These are phyloP conservation scores for Panicum hallii DNA, from an alignment of 202 grass and related monocot genomes.

Conservation along the genomic window DNA sequence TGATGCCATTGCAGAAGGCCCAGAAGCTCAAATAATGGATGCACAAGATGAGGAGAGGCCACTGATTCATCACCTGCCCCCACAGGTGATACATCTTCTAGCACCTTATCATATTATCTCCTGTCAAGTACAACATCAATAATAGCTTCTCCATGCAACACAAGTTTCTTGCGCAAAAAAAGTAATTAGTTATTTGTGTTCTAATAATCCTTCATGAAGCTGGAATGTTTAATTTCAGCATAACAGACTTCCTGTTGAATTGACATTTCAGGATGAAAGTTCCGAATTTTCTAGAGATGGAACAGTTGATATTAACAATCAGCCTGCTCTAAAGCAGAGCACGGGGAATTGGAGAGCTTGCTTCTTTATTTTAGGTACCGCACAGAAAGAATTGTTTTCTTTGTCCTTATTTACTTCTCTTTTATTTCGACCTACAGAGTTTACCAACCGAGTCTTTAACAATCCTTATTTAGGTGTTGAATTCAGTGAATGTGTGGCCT, in stretches of 20 bases:
- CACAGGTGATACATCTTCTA: not conserved
- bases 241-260: not conserved
- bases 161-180: not conserved
- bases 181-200: not conserved
- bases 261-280: not conserved
- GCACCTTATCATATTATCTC: not conserved
- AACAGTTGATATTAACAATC: conserved; percentile 47
- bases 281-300: conserved; percentile 47
- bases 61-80: not conserved
- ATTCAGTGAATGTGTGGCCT: conserved; percentile 28
- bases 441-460: no score
- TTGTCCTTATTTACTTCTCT: not conserved
- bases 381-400: not conserved
- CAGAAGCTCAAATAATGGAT: not conserved
- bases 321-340: conserved; percentile 35
- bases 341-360: conserved; percentile 64
- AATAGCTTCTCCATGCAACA: not conserved
- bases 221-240: not conserved
- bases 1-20: not conserved
- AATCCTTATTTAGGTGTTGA: not conserved
- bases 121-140: not conserved
- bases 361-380: conserved; percentile 47
- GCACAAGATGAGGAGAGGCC: conserved; percentile 35
- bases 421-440: not conserved
- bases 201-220: not conserved